Evolutionary conservation across 2,329 filamentous ascomycete species (phyloP).

Genomic region (Ophiostoma piceae): DNA sequence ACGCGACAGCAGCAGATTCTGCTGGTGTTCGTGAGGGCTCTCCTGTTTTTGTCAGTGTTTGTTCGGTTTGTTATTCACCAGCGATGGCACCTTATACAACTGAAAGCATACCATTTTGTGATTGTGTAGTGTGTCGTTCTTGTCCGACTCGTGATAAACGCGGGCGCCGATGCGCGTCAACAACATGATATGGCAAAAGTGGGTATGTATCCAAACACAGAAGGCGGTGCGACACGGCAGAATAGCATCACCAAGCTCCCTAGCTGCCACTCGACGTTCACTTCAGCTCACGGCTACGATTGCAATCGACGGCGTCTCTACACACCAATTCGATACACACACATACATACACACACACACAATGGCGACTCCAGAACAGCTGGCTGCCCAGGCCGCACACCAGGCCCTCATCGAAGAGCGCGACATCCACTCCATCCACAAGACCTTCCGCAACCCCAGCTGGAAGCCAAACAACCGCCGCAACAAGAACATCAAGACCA

Average conservation of each 20-base stretch:
- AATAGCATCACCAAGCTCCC: conserved; percentile 10
- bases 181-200: neutral
- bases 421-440: conserved; percentile 80
- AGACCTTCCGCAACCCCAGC: conserved; percentile 80
- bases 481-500: conserved; percentile 98
- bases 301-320: neutral
- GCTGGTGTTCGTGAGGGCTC: conserved; percentile 92
- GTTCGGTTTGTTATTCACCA: neutral
- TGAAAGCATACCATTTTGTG: conserved; percentile 19
- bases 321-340: neutral
- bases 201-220: neutral
- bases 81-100: no score
- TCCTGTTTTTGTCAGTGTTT: conserved; percentile 50
- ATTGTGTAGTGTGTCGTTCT: neutral
- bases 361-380: conserved; percentile 52
- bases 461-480: conserved; percentile 93
- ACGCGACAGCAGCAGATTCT: conserved; percentile 84
- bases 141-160: neutral
- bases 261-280: neutral
- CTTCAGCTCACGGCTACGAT: neutral
- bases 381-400: conserved; percentile 76
- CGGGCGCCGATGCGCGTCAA: conserved; percentile 17
- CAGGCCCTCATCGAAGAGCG: conserved; percentile 82
- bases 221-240: conserved; percentile 20
- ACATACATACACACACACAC: neutral